Base-by-base conservation (phyloP, 2,329 filamentous ascomycete species). In the Xylariaceae sp. region DNA sequence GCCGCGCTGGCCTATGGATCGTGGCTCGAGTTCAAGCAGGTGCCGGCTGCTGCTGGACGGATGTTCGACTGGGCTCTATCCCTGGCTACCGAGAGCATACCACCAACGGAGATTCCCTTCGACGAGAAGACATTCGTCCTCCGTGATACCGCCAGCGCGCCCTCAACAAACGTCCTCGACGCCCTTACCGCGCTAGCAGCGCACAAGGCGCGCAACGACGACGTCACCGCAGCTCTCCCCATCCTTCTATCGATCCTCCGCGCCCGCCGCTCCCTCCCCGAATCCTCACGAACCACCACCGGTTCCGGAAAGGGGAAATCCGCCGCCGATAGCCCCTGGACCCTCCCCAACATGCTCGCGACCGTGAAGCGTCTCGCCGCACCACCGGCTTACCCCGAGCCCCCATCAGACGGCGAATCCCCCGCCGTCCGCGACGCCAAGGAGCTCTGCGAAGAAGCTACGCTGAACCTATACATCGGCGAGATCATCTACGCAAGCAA, bases 391-490 rank as follows among this genome's bases (percentile, higher is more conserved):
- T 96, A 92, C 70, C 92, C 93, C 0, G 73, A 84, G 0, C 82
- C 89, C 0, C 88, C 87, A 0, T 78, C 83, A 0, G 86, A 89
- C 53, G 92, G 92, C 56, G 83, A 88, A 51, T 75, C 82, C 2
- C 80, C 87, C 0, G 85, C 92, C 0, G 75, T 80, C 58, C 87
- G 90, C 51, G 83, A 82, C 57, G 71, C 84, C 8, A 78, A 81
- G 34, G 85, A 89, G 64, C 81, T 83, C 44, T 97, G 92, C 73
- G 88, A 94, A 65, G 92, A 97, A 73, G 91, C 92, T 2, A 90
- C 85, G 0, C 76, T 97, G 11, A 92, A 91, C 79, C 82, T 92
- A 23, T 94, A 96, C 73, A 93, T 97, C 63, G 93, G 93, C 60
- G 93, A 97, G 76, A 96, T 97, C 55, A 81, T 97, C 37, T 97